Base-by-base conservation (phyloP, 768 basidiomycete genomes). In the Pleurotus platypus region DNA sequence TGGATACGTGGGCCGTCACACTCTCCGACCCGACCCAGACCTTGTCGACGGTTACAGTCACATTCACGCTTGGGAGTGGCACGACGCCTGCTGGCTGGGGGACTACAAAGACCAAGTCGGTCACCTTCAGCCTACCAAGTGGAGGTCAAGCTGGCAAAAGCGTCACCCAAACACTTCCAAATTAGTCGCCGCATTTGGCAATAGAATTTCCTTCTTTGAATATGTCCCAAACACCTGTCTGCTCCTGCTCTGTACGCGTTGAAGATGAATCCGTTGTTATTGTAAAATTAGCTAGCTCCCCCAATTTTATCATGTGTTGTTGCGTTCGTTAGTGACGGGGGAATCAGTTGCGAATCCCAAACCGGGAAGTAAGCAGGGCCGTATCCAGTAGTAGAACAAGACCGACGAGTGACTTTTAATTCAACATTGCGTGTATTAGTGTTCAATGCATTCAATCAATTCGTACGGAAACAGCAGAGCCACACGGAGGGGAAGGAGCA, bases 1-100 rank as follows among this genome's bases (percentile, higher is more conserved):
- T 73, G 57, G 64, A 70, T 35, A 64, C 66, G 2, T 65, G 71
- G 60, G 66, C 63, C 26, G 59, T 83, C 57, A 78, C 76, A 0
- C 72, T 80, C 8, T 72, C 82, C 0, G 81, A 83, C 61, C 81
- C 81, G 11, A 76, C 77, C 22, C 78, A 80, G 63, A 68, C 70
- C 18, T 61, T 77, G n/a, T 37, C 49, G 11, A 51, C 27, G 27
- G 49, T 51, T 30, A 51, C 49, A 11, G 49, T 51, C 24, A 51
- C 49, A 26, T 51, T 51, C 49, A 39, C 49, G 12, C 49, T 51
- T 51, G 49, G 49, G 22, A 51, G 30, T n/a, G 49, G 49, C 6
- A 51, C 49, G 13, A 30, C 49, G 8, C 49, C 49, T 12, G 26
- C 49, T 13, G 49, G 49, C 11, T 51, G 49, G 49, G 49, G 49